phyloP scores from a whole-genome alignment of 2,329 filamentous ascomycete species.

The Sclerotinia subarctica region DNA sequence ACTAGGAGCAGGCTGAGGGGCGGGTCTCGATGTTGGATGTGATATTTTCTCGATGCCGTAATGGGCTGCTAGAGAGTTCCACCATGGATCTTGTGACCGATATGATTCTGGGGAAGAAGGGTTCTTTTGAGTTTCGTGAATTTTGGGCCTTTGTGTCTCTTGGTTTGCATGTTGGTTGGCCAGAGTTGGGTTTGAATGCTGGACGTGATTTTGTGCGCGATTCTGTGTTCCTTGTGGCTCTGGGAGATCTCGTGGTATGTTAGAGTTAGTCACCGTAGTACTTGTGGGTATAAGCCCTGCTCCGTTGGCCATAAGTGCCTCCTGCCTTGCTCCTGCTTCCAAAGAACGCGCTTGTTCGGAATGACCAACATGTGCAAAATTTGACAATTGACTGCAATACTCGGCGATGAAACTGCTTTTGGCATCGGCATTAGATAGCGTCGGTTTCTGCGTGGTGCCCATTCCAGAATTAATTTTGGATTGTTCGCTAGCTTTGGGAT shows the following conservation, averaged over 20 bases:
- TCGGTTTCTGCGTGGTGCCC: background rate
- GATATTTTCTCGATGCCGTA: constrained; percentile 7
- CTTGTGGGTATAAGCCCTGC: background rate
- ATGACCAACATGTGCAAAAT: background rate
- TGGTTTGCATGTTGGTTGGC: background rate
- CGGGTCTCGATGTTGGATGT: background rate
- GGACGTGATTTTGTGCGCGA: background rate
- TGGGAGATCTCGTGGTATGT: background rate
- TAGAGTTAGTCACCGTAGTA: background rate
- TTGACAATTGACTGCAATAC: background rate
- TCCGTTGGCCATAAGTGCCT: background rate
- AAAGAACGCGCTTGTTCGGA: background rate
- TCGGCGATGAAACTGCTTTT: background rate
- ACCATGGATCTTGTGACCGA: constrained; percentile 11
- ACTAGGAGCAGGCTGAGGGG: background rate
- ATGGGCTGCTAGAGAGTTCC: constrained; percentile 8
- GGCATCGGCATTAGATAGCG: background rate
- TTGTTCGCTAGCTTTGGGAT: background rate
- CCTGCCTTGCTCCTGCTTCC: background rate
- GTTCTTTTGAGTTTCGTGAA: background rate
- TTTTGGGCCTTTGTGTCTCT: background rate
- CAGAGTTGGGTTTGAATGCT: background rate
- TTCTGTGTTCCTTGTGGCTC: background rate
- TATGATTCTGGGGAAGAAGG: background rate
- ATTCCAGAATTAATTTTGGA: background rate